Base-by-base conservation (phyloP, 768 basidiomycete species). In the Trametes gibbosa region DNA sequence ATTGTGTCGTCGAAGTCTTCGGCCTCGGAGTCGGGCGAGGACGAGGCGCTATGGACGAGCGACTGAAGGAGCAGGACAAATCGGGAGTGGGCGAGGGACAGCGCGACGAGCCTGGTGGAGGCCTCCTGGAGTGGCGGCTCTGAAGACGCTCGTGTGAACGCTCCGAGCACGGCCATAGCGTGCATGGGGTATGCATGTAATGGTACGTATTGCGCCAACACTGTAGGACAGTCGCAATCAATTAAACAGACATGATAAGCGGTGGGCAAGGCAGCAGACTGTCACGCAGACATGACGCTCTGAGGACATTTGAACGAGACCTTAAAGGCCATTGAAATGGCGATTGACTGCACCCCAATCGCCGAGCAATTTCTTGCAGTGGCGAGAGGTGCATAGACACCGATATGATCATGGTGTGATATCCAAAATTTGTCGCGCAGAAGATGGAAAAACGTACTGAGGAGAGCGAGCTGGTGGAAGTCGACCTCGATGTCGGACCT, bases 31-130 rank as follows among this genome's bases (percentile, higher is more conserved):
- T 78, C 77, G 6, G 81, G 67, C 14, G 82, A 76, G 6, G 77
- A 65, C 21, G 72, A 67, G 0, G 85, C 84, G 58, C 85, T 85
- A 66, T 92, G 84, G 0, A 85, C 83, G 42, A 90, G 73, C 1
- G 88, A 82, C 63, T 92, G 90, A 3, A 92, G 73, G 17, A 90
- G 75, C 17, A 92, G 80, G 21, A 90, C 85, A 64, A 89, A 84
- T 10, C 89, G 83, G 14, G 90, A 87, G 67, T 92, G 89, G 2
- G 86, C 81, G 23, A 80, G 80, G 2, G 83, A 74, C 9, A 89
- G 72, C 3, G 77, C 70, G 32, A 76, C 72, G n/a, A 85, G 74
- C 40, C 75, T 75, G 63, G 46, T 64, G 63, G 61, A 77, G 72
- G 59, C 76, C 71, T 13, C 60, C 53, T 39, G 63, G 62, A 34